Base-by-base conservation (phyloP, 2,329 filamentous ascomycete genomes). In the Trichoderma brevicompactum region DNA sequence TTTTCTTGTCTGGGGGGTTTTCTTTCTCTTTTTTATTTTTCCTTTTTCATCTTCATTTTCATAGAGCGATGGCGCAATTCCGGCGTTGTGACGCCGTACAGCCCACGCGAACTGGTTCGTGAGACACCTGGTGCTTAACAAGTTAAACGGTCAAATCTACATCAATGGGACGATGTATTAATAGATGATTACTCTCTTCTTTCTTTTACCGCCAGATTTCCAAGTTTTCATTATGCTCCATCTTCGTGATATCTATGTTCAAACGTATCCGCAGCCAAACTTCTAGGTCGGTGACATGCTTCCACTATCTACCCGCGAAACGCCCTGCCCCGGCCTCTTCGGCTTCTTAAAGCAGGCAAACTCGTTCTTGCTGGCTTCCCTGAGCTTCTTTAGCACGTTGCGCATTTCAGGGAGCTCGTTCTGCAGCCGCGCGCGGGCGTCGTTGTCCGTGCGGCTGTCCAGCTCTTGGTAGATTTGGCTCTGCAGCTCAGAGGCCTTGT, bases 401-500 rank as follows among this genome's bases (percentile, higher is more conserved):
- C 94, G 87, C 91, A 99, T 93, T 75, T 94, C 92, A 2, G 92
- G 91, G 70, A 99, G 79, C 80, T 98, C 94, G 63, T 86, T 88
- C 79, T 98, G 94, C 70, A 99, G 80, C 67, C 86, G 84, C 10
- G 88, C 85, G 58, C 95, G 85, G 3, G 94, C 93, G 66, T 92
- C 89, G 71, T 95, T 94, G 74, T 96, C 93, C 60, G 95, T 98
- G 56, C 93, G 88, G 66, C 87, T 85, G 75, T 99, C 95, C 15
- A 99, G 81, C 74, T 95, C 92, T 69, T 95, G 87, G 77, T 98
- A 99, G 54, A 99, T 94, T 75, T 94, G 88, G 71, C 90, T 90
- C 79, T 98, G 95, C 13, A 92, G 84, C 74, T 94, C 88, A 7
- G 88, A 88, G 3, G 93, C 92, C 58, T 87, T 85, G 65, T 96